phyloP scores from a whole-genome alignment of 1,284 basidiomycete genomes.

The Apiotrichum laibachii region DNA sequence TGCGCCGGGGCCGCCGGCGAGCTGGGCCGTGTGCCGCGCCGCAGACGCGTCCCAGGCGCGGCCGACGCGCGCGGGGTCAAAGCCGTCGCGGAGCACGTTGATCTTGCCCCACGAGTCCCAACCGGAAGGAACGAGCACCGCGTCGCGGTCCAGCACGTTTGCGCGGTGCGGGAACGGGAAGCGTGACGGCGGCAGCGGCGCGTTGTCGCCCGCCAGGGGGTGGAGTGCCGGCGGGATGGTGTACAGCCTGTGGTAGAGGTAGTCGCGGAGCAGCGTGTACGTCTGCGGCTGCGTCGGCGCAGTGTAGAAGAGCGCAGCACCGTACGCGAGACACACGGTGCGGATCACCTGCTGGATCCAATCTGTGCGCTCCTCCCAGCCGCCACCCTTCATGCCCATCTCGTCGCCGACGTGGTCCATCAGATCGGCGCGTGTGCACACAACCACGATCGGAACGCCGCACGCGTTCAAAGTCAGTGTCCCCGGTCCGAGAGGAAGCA shows the following conservation, averaged over 20 bases:
- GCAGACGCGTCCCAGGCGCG: conserved; percentile 70
- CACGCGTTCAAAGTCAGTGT: conserved; percentile 74
- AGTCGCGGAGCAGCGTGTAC: conserved; percentile 75
- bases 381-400: conserved; percentile 59
- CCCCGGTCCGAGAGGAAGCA: conserved; percentile 74
- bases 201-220: conserved; percentile 9
- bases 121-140: conserved; percentile 85
- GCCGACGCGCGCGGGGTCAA: conserved; percentile 76
- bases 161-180: conserved; percentile 85
- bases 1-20: conserved; percentile 48
- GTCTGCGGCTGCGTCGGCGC: conserved; percentile 73
- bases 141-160: conserved; percentile 88
- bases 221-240: conserved; percentile 46
- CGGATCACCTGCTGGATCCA: conserved; percentile 91
- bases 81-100: conserved; percentile 81
- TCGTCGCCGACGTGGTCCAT: conserved; percentile 74
- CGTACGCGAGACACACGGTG: conserved; percentile 88
- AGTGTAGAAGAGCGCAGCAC: conserved; percentile 88
- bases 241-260: conserved; percentile 82
- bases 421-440: conserved; percentile 85
- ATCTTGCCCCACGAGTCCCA: conserved; percentile 99
- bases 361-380: conserved; percentile 95
- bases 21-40: conserved; percentile 1
- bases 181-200: conserved; percentile 58
- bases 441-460: conserved; percentile 84